Percentiles rank a stretch among this genome's conserved stretches.
Conservation (phyloP, 306 rosid species). For the Castanea mollissima region DNA sequence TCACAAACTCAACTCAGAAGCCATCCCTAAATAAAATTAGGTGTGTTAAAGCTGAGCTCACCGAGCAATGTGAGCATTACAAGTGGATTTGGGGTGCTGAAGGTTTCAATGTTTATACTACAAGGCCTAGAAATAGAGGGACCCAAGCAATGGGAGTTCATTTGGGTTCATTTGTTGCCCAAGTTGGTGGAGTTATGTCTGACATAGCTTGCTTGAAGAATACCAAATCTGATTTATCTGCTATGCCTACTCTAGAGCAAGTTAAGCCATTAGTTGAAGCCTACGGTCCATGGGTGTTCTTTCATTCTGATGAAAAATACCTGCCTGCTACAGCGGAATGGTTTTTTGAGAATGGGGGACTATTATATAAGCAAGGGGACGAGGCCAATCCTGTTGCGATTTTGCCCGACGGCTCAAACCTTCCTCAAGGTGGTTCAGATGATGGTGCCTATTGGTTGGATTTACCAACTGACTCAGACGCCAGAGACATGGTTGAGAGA, state of each 20-base stretch:
- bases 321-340: conserved; percentile 58
- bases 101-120: conserved; percentile 39
- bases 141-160: conserved; percentile 42
- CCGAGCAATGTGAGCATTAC: conserved; percentile 47
- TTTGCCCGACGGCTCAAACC: conserved; percentile 49
- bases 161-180: conserved; percentile 58
- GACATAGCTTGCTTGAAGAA: conserved; percentile 57
- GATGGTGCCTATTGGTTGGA: conserved; percentile 65
- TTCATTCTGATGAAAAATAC: conserved; percentile 60
- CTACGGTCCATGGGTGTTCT: conserved; percentile 58
- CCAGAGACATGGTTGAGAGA: conserved; percentile 39
- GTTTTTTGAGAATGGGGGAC: conserved; percentile 65
- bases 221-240: conserved; percentile 23
- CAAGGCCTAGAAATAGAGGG: conserved; percentile 53
- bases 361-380: conserved; percentile 40
- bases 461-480: conserved; percentile 40
- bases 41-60: conserved; percentile 60
- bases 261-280: conserved; percentile 36
- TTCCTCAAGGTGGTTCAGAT: conserved; percentile 59
- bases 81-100: conserved; percentile 59
- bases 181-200: conserved; percentile 19
- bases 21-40: conserved; percentile 56
- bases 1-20: conserved; percentile 49
- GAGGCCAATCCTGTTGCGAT: conserved; percentile 44
- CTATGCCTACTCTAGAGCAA: conserved; percentile 59